phyloP scores from a whole-genome alignment of 129 eudicot genomes.

The Arctium minus region DNA sequence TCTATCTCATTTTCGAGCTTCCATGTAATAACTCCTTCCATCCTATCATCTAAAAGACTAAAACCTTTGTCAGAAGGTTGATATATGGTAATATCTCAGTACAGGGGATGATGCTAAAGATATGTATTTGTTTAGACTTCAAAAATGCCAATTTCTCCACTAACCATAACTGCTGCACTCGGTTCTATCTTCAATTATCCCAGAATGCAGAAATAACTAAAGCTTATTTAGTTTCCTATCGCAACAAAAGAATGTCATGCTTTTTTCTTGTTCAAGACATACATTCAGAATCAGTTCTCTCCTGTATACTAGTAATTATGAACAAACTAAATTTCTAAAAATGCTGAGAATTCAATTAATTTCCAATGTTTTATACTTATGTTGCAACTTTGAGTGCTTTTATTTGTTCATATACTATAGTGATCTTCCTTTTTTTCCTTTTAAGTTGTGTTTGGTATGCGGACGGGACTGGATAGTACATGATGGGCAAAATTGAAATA shows the following conservation, averaged over 20 bases:
- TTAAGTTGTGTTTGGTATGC: too few relatives aligned
- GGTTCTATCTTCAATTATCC: background rate
- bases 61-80: background rate
- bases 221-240: background rate
- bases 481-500: too few relatives aligned
- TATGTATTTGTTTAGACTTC: too few relatives aligned
- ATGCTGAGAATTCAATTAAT: background rate
- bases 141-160: too few relatives aligned
- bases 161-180: too few relatives aligned
- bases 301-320: background rate
- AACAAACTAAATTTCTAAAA: background rate
- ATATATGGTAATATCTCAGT: background rate
- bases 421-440: background rate
- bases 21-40: too few relatives aligned
- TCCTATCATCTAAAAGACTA: too few relatives aligned
- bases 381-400: background rate
- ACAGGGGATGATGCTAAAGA: background rate
- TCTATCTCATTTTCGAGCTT: too few relatives aligned
- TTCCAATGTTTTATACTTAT: background rate
- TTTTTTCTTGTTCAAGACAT: background rate
- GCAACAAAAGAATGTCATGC: background rate
- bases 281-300: background rate
- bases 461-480: too few relatives aligned
- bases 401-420: background rate
- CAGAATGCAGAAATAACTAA: background rate